Evolutionary conservation across 805 yeast genomes (phyloP).

Genomic region (Naumovozyma dairenensis): DNA sequence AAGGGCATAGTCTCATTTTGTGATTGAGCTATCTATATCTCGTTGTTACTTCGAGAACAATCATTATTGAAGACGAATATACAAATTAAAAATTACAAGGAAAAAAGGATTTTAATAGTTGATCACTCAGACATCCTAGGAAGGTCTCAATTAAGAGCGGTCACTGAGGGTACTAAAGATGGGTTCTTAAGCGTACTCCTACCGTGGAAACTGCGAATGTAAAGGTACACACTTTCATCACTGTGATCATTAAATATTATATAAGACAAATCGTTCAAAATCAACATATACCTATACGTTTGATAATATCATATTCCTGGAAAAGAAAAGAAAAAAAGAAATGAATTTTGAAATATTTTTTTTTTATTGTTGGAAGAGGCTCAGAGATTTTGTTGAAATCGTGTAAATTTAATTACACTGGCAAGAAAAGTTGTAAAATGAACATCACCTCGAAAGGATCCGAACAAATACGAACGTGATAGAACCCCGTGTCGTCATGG

Average conservation of each 20-base stretch:
- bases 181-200: slow-evolving; percentile 76
- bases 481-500: slow-evolving; percentile 78
- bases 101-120: slow-evolving; percentile 7
- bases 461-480: slow-evolving; percentile 21
- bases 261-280: too few relatives aligned
- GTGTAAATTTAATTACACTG: slow-evolving; percentile 46
- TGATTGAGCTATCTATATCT: too few relatives aligned
- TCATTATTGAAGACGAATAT: slow-evolving; percentile 4
- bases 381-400: slow-evolving; percentile 23
- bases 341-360: neutral
- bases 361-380: slow-evolving; percentile 13
- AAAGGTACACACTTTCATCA: slow-evolving; percentile 66
- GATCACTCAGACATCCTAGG: slow-evolving; percentile 83
- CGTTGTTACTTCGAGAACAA: slow-evolving; percentile 1
- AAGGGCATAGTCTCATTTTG: too few relatives aligned
- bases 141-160: slow-evolving; percentile 65
- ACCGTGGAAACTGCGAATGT: slow-evolving; percentile 98
- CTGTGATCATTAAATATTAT: too few relatives aligned
- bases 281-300: too few relatives aligned
- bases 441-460: slow-evolving; percentile 19
- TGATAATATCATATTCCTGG: too few relatives aligned
- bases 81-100: slow-evolving; percentile 2
- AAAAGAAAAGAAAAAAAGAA: slow-evolving; percentile 1
- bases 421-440: slow-evolving; percentile 92
- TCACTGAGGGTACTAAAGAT: slow-evolving; percentile 66